A percentile compares a stretch with the other conserved stretches of the same genome.
phyloP scores from a whole-genome alignment of 805 yeast genomes.

The Ogataea pignaliae region DNA sequence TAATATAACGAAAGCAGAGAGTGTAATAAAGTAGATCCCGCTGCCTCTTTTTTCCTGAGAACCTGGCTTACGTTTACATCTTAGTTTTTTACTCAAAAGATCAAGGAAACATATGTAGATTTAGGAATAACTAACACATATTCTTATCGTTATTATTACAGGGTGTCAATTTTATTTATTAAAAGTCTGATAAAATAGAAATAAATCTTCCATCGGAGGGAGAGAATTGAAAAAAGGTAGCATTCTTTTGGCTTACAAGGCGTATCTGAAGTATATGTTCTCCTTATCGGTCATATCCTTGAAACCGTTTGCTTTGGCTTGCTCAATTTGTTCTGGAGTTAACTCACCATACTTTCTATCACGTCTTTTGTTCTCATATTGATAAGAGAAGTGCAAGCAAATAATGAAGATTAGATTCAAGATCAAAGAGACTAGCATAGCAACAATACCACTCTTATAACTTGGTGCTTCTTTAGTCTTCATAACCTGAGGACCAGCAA shows the following conservation, averaged over 20 bases:
- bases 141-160: too few species aligned
- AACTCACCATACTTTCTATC: slow-evolving; percentile 31
- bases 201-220: too few species aligned
- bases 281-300: slow-evolving; percentile 56
- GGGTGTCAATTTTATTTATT: too few species aligned
- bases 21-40: too few species aligned
- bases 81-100: too few species aligned
- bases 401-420: slow-evolving; percentile 17
- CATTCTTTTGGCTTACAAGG: slow-evolving; percentile 3
- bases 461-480: slow-evolving; percentile 45
- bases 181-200: too few species aligned
- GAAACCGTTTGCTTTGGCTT: slow-evolving; percentile 40
- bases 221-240: too few species aligned
- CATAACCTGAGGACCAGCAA: slow-evolving; percentile 61
- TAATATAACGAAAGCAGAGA: too few species aligned
- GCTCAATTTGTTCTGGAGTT: slow-evolving; percentile 18
- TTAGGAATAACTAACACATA: too few species aligned
- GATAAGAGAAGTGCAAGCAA: slow-evolving; percentile 13
- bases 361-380: slow-evolving; percentile 45
- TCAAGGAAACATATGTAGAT: too few species aligned
- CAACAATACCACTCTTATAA: slow-evolving; percentile 55
- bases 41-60: too few species aligned
- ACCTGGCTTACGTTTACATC: too few species aligned
- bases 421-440: slow-evolving; percentile 37
- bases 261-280: slow-evolving; percentile 51